phyloP scores from a whole-genome alignment of 371 early-diverging fungal species.

The Encephalitozoon romaleae region DNA sequence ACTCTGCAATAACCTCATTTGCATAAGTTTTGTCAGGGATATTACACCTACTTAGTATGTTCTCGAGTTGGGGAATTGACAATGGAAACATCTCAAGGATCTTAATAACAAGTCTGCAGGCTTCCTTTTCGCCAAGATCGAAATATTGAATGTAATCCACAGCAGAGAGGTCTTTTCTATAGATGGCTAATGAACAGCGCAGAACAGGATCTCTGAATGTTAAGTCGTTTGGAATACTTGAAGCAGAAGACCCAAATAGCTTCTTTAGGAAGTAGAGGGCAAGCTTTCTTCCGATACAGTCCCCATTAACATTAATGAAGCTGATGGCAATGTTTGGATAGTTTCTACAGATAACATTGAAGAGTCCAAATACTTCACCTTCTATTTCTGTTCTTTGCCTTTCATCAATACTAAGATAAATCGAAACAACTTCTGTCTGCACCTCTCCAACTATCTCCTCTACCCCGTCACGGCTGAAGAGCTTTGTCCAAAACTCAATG shows the following conservation, averaged over 20 bases:
- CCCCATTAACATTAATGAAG: constrained; percentile 17
- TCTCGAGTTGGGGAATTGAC: not conserved
- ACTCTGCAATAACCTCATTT: constrained; percentile 34
- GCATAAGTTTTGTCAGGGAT: not conserved
- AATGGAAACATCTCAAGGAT: constrained; percentile 34
- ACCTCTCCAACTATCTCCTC: constrained; percentile 28
- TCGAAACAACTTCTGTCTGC: constrained; percentile 24
- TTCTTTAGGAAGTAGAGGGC: constrained; percentile 32
- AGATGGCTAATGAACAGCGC: not conserved
- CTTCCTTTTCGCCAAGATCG: constrained; percentile 50
- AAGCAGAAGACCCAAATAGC: not conserved
- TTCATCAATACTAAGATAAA: constrained; percentile 25
- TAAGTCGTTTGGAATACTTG: not conserved
- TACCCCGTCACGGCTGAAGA: constrained; percentile 8
- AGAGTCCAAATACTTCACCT: constrained; percentile 26
- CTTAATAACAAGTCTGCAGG: constrained; percentile 15
- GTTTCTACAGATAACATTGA: constrained; percentile 30
- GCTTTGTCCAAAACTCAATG: constrained; percentile 43
- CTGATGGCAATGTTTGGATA: constrained; percentile 6
- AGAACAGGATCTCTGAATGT: constrained; percentile 14
- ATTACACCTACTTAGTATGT: not conserved
- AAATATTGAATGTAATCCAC: constrained; percentile 24
- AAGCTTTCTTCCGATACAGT: constrained; percentile 21
- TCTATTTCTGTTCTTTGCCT: constrained; percentile 21
- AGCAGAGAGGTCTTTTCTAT: constrained; percentile 16